Conservation (phyloP, 305 asterid genomes). For the Fraxinus latifolia region DNA sequence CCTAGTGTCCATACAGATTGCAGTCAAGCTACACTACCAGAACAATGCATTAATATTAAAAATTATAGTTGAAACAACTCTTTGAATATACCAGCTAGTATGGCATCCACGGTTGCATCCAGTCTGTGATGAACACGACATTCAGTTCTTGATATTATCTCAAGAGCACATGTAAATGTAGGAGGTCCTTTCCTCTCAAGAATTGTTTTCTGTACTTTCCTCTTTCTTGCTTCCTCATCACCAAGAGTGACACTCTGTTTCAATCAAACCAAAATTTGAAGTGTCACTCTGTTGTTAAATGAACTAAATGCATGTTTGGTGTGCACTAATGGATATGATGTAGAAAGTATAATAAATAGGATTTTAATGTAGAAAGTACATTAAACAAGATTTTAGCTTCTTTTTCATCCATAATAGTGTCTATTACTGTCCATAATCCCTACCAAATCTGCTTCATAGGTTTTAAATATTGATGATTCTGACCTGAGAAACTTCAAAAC, state of each 20-base stretch:
- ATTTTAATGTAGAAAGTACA: neutral
- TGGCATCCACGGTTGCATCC: conserved; percentile 88
- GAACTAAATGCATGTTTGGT: neutral
- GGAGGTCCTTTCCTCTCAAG: conserved; percentile 99
- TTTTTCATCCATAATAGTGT: neutral
- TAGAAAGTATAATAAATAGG: no score
- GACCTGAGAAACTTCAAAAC: neutral
- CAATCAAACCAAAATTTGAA: conserved; percentile 10
- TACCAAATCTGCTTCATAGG: neutral
- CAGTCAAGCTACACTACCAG: conserved; percentile 24
- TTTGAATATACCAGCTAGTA: conserved; percentile 61
- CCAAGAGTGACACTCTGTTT: conserved; percentile 95
- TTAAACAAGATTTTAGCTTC: neutral
- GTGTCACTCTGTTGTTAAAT: neutral
- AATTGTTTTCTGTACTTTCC: conserved; percentile 96
- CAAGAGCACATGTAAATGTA: conserved; percentile 86
- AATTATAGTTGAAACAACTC: neutral
- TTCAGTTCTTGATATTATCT: conserved; percentile 85
- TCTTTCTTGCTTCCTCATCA: conserved; percentile 95
- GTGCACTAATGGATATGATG: neutral
- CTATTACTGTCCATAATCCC: neutral
- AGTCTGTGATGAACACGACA: conserved; percentile 86
- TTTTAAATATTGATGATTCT: neutral
- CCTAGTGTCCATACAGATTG: conserved; percentile 41
- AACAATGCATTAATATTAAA: conserved; percentile 1